Base-by-base conservation (phyloP, 352 stramenopile species). In the Saprolegnia diclina region DNA sequence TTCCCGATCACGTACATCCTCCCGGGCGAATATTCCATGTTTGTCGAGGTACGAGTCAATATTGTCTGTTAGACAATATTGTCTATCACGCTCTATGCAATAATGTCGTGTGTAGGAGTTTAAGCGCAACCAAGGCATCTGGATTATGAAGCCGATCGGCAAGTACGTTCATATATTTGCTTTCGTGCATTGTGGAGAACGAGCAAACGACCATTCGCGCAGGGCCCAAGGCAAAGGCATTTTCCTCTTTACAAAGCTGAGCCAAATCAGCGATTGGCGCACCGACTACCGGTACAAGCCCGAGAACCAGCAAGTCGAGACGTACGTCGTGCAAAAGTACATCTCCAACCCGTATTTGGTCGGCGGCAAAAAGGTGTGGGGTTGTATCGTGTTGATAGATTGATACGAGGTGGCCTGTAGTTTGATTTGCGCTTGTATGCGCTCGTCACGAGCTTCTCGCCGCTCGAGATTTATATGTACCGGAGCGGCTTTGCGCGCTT, bases 61-160 rank as follows among this genome's bases (percentile, higher is more conserved):
- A 14, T 42, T 19, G 42, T 48, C 42, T n/a, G n/a, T n/a, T n/a
- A n/a, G n/a, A n/a, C n/a, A n/a, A n/a, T n/a, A n/a, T n/a, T n/a
- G n/a, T n/a, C n/a, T n/a, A n/a, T n/a, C n/a, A n/a, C n/a, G n/a
- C n/a, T n/a, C n/a, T n/a, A 52, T 19, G 21, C 45, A 21, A 52
- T 52, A 52, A 52, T 19, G 45, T 52, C 21, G 56, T 72, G 40
- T 50, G 21, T 44, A 80, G 77, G 90, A 97, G 62, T 98, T 97
- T 63, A 97, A 97, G 67, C 79, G 89, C 19, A 89, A 80, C 62
- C 81, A 91, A 45, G 93, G 91, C 38, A 83, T 97, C 1, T 98
- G 94, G 94, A 98, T 98, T 74, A 98, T 98, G 94, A 98, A 98
- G 73, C 94, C 94, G 10, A 97, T 97, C 24, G 92, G 94, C 50